Base-by-base conservation (phyloP, 2,329 filamentous ascomycete genomes). In the Sporothrix curviconia region DNA sequence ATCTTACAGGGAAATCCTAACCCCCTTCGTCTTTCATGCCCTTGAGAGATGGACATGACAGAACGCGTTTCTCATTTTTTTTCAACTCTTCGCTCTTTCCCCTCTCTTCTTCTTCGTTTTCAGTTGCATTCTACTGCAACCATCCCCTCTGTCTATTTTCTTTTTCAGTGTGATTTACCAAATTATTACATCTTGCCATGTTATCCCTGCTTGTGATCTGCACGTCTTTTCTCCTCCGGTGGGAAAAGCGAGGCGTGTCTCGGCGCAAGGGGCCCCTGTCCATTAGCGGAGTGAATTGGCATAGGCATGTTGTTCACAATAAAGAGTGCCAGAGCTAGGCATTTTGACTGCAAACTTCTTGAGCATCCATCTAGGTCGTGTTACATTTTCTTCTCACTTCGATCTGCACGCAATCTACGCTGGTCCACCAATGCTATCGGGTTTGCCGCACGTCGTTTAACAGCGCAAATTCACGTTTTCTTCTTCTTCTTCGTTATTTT, bases 221-320 rank as follows among this genome's bases (percentile, higher is more conserved):
- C 49, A 52, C 22, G n/a, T 15, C 17, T 25, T 32, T n/a, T 25
- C 36, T 30, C 17, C 14, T 28, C 24, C 24, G 4, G 24, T 7
- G 15, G 19, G 24, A 19, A 34, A 3, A 14, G 12, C n/a, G n/a
- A n/a, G n/a, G n/a, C n/a, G n/a, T n/a, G n/a, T 40, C 28, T 30
- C 30, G 15, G 9, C 7, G 8, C 19, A 9, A 14, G 30, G 32
- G 47, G 19, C 30, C 17, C 19, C 46, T 32, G 3, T 19, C 30
- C 49, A 51, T 34, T 39, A 39, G 49, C 24, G 30, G 30, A 49
- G 36, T 19, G 28, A 32, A 25, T 22, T 52, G 49, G 49, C 36
- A 42, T 52, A 24, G 49, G 49, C 49, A 52, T 52, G 49, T 30
- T 36, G 34, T 52, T 52, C 49, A 52, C 49, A 52, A 52, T 52